These are phyloP conservation scores for Neostapfia colusana DNA, from an alignment of 176 grass and related monocot genomes.

Conservation along the genomic window DNA sequence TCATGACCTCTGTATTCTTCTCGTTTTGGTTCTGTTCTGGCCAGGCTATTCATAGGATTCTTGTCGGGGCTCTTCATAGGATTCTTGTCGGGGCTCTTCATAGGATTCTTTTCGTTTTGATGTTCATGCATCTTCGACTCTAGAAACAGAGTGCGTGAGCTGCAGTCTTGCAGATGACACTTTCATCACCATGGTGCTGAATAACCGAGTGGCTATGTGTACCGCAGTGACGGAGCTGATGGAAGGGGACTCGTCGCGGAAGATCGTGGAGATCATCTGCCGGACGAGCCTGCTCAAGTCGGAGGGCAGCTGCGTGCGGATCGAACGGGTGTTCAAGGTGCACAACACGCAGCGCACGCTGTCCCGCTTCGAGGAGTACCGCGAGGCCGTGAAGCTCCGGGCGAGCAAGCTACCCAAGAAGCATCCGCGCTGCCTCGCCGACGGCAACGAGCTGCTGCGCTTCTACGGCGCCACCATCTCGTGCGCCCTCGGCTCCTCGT, in stretches of 20 bases:
- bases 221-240: constrained; percentile 81
- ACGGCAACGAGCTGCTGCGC: constrained; percentile 85
- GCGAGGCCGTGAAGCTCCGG: constrained; percentile 77
- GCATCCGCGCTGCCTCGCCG: constrained; percentile 84
- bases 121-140: background rate
- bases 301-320: constrained; percentile 75
- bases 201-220: no score
- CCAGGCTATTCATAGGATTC: background rate
- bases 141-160: no score
- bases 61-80: background rate
- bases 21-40: background rate
- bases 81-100: background rate
- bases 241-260: constrained; percentile 90
- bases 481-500: constrained; percentile 49
- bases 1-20: background rate
- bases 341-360: constrained; percentile 97
- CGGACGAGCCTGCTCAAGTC: constrained; percentile 83
- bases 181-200: no score
- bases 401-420: constrained; percentile 86
- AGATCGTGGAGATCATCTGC: constrained; percentile 99
- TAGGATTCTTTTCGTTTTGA: background rate
- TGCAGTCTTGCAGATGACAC: no score
- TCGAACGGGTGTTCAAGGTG: constrained; percentile 90
- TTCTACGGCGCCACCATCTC: constrained; percentile 80
- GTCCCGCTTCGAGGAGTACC: constrained; percentile 86